These are phyloP conservation scores for Amniculicola lignicola DNA, from an alignment of 495 filamentous ascomycete species.

Conservation along the genomic window DNA sequence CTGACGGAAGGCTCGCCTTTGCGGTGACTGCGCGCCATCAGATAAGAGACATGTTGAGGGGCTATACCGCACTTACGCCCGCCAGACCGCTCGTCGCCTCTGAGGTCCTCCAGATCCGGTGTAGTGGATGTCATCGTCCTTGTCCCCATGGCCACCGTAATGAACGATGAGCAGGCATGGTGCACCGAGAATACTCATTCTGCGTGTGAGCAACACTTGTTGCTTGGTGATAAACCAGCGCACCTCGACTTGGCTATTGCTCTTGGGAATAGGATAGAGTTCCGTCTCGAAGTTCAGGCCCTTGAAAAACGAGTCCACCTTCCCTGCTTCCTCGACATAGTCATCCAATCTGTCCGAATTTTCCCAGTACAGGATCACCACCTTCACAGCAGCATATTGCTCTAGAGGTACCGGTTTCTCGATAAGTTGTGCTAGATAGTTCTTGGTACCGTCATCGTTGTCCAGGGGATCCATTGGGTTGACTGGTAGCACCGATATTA, in stretches of 20 bases:
- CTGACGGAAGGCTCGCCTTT: not conserved
- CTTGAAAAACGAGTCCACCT: not conserved
- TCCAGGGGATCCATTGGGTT: too few relatives aligned
- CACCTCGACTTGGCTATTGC: not conserved
- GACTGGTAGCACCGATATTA: too few relatives aligned
- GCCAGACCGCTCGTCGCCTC: not conserved
- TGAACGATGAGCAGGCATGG: not conserved
- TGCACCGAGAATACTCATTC: not conserved
- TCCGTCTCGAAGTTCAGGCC: not conserved
- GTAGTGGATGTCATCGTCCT: not conserved
- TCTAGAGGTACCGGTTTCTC: not conserved
- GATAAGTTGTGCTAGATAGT: not conserved
- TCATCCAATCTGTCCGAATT: not conserved
- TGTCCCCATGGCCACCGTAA: not conserved
- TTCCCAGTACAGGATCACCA: not conserved
- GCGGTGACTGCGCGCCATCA: not conserved
- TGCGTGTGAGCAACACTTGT: not conserved
- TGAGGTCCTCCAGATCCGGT: not conserved
- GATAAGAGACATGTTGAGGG: too few relatives aligned
- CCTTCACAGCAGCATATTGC: not conserved
- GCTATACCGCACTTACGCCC: not conserved
- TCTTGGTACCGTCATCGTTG: not conserved
- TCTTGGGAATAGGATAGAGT: not conserved
- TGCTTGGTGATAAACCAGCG: not conserved
- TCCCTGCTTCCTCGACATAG: not conserved